These are phyloP conservation scores for Kwoniella sp. DNA, from an alignment of 768 basidiomycete genomes.

Conservation along the genomic window DNA sequence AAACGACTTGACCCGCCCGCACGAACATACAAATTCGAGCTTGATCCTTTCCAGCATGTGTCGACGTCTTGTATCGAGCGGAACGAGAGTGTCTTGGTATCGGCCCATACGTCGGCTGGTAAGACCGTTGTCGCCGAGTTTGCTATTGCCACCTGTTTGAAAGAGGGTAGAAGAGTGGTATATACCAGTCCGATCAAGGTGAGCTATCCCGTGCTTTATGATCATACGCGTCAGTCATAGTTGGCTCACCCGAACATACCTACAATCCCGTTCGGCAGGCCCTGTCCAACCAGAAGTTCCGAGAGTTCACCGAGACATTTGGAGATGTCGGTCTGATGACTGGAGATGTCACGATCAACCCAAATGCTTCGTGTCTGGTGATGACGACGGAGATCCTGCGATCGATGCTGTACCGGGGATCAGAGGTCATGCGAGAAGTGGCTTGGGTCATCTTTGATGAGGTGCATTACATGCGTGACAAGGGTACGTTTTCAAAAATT, in stretches of 20 bases:
- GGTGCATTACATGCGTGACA: slow-evolving; percentile 99
- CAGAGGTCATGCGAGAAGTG: slow-evolving; percentile 99
- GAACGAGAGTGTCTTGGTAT: slow-evolving; percentile 95
- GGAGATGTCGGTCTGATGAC: slow-evolving; percentile 99
- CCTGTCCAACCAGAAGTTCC: slow-evolving; percentile 96
- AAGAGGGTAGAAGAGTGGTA: slow-evolving; percentile 91
- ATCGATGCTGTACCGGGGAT: slow-evolving; percentile 97
- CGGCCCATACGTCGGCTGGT: slow-evolving; percentile 97
- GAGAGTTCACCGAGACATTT: slow-evolving; percentile 95
- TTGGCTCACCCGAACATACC: too few relatives aligned
- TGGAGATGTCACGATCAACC: slow-evolving; percentile 98
- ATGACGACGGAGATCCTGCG: slow-evolving; percentile 99
- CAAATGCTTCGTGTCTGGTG: slow-evolving; percentile 91
- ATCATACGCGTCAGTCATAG: too few relatives aligned
- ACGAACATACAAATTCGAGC: slow-evolving; percentile 88
- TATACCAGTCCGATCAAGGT: slow-evolving; percentile 99
- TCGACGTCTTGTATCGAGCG: slow-evolving; percentile 93
- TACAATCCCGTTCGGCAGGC: slow-evolving; percentile 69
- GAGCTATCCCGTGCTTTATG: too few relatives aligned
- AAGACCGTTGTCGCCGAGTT: slow-evolving; percentile 99
- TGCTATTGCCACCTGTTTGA: slow-evolving; percentile 94
- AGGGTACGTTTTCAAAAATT: slow-evolving; percentile 56
- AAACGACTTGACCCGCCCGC: slow-evolving; percentile 87
- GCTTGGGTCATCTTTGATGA: slow-evolving; percentile 99
- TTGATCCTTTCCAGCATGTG: slow-evolving; percentile 96